Evolutionary conservation across 2,329 filamentous ascomycete species (phyloP).

Genomic region (Colletotrichum paranaense): DNA sequence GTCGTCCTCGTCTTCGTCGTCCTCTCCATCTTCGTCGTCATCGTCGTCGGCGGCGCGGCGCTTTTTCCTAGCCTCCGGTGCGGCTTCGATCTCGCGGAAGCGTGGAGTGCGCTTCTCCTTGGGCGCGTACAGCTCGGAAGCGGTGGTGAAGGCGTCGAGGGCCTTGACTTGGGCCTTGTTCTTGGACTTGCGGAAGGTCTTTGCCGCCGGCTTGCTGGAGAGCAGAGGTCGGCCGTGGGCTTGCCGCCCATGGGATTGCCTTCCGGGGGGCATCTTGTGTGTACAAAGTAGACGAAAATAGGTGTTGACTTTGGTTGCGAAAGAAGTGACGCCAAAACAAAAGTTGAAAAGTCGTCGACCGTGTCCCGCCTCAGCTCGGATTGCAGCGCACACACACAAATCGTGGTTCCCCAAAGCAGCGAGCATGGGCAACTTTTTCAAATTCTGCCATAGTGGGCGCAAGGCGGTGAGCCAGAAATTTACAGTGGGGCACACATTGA

Average conservation of each 20-base stretch:
- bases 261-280: slow-evolving; percentile 56
- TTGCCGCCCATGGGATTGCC: slow-evolving; percentile 57
- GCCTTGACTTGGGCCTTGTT: slow-evolving; percentile 60
- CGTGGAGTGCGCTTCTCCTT: slow-evolving; percentile 61
- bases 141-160: slow-evolving; percentile 68
- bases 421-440: slow-evolving; percentile 31
- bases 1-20: slow-evolving; percentile 62
- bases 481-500: slow-evolving; percentile 19
- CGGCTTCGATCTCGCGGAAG: slow-evolving; percentile 61
- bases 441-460: slow-evolving; percentile 36
- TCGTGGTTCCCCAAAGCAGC: not conserved
- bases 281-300: not conserved
- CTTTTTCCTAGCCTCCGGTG: slow-evolving; percentile 41
- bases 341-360: not conserved
- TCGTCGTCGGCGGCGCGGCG: slow-evolving; percentile 37
- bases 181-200: slow-evolving; percentile 57
- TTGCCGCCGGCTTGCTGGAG: slow-evolving; percentile 48
- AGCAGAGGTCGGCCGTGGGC: slow-evolving; percentile 66
- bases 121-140: slow-evolving; percentile 62
- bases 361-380: not conserved
- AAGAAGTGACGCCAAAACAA: not conserved
- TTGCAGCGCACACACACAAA: not conserved
- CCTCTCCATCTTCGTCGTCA: slow-evolving; percentile 49
- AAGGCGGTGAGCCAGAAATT: slow-evolving; percentile 37
- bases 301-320: not conserved